These are phyloP conservation scores for Kwoniella heveanensis DNA, from an alignment of 768 basidiomycete species.

Conservation along the genomic window DNA sequence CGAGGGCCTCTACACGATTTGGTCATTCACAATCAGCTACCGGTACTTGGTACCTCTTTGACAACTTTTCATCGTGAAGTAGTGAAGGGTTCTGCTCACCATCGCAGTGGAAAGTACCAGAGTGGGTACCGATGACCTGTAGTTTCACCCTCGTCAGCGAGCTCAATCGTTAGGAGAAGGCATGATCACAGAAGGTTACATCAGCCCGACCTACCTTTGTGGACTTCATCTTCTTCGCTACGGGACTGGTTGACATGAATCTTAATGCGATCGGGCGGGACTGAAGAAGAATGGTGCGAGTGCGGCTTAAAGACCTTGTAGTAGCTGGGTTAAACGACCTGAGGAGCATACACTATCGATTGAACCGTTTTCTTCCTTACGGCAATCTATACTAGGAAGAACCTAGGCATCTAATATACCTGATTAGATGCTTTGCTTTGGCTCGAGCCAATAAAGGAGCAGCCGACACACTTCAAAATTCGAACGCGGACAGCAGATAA, in stretches of 20 bases:
- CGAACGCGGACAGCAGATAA: constrained; percentile 1
- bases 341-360: constrained; percentile 6
- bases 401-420: too few species aligned
- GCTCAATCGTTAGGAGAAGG: neutral
- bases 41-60: too few species aligned
- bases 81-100: constrained; percentile 27
- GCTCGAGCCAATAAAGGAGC: constrained; percentile 8
- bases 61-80: too few species aligned
- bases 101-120: constrained; percentile 95
- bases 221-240: constrained; percentile 50
- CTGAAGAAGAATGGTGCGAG: neutral
- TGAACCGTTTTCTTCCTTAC: too few species aligned
- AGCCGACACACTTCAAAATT: neutral
- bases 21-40: too few species aligned
- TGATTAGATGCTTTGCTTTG: too few species aligned
- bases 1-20: constrained; percentile 74
- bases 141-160: neutral
- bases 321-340: neutral
- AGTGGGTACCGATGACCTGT: constrained; percentile 88
- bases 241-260: constrained; percentile 36
- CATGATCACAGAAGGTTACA: neutral
- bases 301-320: too few species aligned
- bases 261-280: neutral
- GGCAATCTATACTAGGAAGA: too few species aligned
- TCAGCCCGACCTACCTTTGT: constrained; percentile 14